Evolutionary conservation across 257 asterid genomes (phyloP), one percentile per base, ranked within the genome.

Genomic region (Striga asiatica): DNA sequence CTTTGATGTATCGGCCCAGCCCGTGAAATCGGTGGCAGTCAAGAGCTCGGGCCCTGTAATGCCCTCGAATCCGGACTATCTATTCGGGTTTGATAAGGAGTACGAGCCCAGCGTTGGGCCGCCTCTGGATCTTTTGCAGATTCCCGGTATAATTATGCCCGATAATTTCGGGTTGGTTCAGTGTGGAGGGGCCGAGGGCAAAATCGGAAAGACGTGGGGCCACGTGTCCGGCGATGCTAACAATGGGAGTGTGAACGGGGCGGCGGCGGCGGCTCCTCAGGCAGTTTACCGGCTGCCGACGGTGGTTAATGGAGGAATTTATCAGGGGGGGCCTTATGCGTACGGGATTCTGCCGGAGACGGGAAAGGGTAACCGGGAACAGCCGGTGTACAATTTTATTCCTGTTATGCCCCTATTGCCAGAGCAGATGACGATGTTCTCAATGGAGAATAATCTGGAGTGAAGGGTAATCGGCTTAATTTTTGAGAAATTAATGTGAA

Each of bases 1-100:
- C 32, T 81, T 75, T 41, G 67, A 73, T 6, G 5, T 37, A 37
- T 46, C 74, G 9, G 48, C 16, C 24, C 58, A 62, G n/a, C 31
- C 50, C 39, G 48, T 17, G 17, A 73, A 69, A 24, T 70, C 61
- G 51, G 68, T 59, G 51, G 68, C 16, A 8, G 41, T 21, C 11
- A 43, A 48, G 18, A 56, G 9, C 0, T 48, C 64, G 62, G 60
- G n/a, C 45, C 58, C 59, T 18, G 18, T 12, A 0, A 39, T 20
- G 20, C 47, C 47, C 14, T 39, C 47, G 29, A 81, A 81, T 53
- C 96, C 94, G 75, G 96, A 87, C 58, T 83, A 78, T 20, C 60
- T 87, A 18, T 87, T 87, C 79, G 97, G 97, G 48, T 82, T 89
- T 28, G 95, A 89, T 16, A 77, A 82, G 72, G 86, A 82, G 42